Percentiles rank a stretch among this genome's conserved stretches.
phyloP scores from a whole-genome alignment of 441 rosid genomes.

The Arabidopsis hybrid region DNA sequence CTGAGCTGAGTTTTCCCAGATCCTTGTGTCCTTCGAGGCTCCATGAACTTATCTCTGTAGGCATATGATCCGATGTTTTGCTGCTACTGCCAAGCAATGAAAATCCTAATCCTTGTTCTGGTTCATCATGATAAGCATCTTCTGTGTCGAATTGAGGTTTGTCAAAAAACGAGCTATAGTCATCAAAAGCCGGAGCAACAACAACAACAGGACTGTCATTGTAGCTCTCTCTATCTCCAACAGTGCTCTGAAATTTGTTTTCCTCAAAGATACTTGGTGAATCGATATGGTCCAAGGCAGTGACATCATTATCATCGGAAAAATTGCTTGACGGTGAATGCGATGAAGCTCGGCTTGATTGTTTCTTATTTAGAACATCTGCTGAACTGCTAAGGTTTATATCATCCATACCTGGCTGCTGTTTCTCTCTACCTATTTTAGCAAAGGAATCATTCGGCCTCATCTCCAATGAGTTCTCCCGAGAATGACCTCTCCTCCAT shows the following conservation, averaged over 20 bases:
- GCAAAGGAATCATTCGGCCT: constrained; percentile 42
- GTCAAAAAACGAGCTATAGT: constrained; percentile 62
- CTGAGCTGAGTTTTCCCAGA: constrained; percentile 44
- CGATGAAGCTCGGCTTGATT: constrained; percentile 50
- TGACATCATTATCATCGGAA: constrained; percentile 48
- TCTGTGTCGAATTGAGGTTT: constrained; percentile 49
- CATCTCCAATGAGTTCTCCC: constrained; percentile 49
- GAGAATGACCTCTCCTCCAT: constrained; percentile 45
- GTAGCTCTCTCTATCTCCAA: constrained; percentile 42
- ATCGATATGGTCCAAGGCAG: constrained; percentile 42
- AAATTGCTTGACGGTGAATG: constrained; percentile 50
- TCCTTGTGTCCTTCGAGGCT: constrained; percentile 46
- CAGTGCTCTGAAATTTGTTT: constrained; percentile 44
- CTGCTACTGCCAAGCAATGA: constrained; percentile 47
- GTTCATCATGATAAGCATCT: constrained; percentile 29
- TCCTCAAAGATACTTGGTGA: constrained; percentile 43
- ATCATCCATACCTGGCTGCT: constrained; percentile 50
- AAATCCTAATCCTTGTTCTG: constrained; percentile 45
- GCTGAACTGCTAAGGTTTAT: constrained; percentile 45
- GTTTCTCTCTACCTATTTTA: constrained; percentile 46
- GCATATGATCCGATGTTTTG: constrained; percentile 44
- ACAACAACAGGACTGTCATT: constrained; percentile 43
- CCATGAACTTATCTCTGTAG: constrained; percentile 44
- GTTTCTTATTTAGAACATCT: constrained; percentile 47
- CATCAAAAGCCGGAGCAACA: constrained; percentile 55